These are phyloP conservation scores for Phialocephala sp. DNA, from an alignment of 2,329 filamentous ascomycete genomes.

Conservation along the genomic window DNA sequence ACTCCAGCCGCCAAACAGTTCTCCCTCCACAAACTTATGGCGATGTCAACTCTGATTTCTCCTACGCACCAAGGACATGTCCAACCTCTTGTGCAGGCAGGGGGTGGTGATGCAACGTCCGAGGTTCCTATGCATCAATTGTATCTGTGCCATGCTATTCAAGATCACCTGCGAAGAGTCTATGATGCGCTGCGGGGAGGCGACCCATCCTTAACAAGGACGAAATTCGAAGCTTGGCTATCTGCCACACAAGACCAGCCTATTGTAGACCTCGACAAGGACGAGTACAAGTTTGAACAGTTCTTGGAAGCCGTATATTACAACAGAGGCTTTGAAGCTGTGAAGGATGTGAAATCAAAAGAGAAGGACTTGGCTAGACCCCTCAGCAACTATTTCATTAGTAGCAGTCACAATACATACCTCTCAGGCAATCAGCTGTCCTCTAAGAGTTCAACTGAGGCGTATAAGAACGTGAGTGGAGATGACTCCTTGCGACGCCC, in stretches of 20 bases:
- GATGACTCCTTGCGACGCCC: background rate
- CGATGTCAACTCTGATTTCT: constrained; percentile 42
- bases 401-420: constrained; percentile 94
- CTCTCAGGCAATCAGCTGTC: constrained; percentile 84
- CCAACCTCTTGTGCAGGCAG: constrained; percentile 33
- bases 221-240: constrained; percentile 57
- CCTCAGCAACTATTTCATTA: constrained; percentile 82
- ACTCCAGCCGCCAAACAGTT: constrained; percentile 40
- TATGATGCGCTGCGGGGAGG: constrained; percentile 52
- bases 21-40: constrained; percentile 44
- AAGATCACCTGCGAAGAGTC: constrained; percentile 53
- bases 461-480: constrained; percentile 73
- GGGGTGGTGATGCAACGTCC: constrained; percentile 36
- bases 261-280: constrained; percentile 33
- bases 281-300: constrained; percentile 42
- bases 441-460: constrained; percentile 74
- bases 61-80: constrained; percentile 35
- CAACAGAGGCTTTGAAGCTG: constrained; percentile 39
- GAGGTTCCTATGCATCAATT: constrained; percentile 38
- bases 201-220: constrained; percentile 44
- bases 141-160: constrained; percentile 55
- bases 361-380: constrained; percentile 42
- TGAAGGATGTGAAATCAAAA: constrained; percentile 26
- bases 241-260: constrained; percentile 50
- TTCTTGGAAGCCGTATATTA: constrained; percentile 41